These are phyloP conservation scores for Punica granatum DNA, from an alignment of 345 rosid genomes.

Conservation along the genomic window DNA sequence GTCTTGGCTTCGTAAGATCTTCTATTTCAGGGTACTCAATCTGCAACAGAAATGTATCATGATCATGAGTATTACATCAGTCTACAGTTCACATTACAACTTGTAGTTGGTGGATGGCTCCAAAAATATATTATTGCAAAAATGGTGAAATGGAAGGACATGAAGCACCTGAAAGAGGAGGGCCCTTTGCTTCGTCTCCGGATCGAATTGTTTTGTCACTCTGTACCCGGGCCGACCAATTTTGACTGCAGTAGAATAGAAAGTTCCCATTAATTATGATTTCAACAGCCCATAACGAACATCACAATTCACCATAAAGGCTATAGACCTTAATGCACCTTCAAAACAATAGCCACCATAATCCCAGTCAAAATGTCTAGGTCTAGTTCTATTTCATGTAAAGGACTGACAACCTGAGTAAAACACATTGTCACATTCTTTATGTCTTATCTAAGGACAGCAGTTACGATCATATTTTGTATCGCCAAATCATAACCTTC, in stretches of 20 bases:
- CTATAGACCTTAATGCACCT: not conserved
- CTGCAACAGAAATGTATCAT: constrained; percentile 22
- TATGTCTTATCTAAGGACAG: not conserved
- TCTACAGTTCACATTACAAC: not conserved
- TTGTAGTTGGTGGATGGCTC: not conserved
- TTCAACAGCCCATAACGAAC: not conserved
- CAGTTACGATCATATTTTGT: not conserved
- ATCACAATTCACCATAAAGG: not conserved
- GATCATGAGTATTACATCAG: not conserved
- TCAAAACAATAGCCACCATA: not conserved
- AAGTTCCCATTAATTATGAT: not conserved
- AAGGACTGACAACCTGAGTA: not conserved
- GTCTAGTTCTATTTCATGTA: not conserved
- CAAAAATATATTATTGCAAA: not conserved
- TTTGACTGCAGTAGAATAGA: constrained; percentile 48
- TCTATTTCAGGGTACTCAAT: constrained; percentile 99
- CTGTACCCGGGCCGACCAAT: constrained; percentile 97
- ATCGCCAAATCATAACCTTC: not conserved
- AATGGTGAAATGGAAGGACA: not conserved
- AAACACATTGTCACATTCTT: no score
- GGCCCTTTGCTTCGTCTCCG: constrained; percentile 85
- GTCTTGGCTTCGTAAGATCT: constrained; percentile 78
- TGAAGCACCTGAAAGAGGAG: constrained; percentile 78
- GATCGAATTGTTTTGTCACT: constrained; percentile 92
- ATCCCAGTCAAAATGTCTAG: not conserved